Evolutionary conservation across 345 rosid species (phyloP).

Genomic region (Brassica nigra): DNA sequence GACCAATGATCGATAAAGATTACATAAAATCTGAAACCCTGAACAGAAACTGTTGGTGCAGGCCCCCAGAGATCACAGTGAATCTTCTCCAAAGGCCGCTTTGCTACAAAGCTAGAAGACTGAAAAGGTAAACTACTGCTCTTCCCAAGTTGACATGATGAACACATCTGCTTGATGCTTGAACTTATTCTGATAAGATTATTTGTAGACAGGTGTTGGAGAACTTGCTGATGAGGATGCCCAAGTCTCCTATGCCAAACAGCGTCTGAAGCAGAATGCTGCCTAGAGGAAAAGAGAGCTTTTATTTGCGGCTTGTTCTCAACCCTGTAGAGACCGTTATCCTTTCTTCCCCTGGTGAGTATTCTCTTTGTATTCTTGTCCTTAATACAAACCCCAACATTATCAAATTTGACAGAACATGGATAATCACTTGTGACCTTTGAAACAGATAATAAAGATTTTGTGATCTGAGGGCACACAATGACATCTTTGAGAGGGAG

Average conservation of each 20-base stretch:
- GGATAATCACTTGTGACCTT: neutral
- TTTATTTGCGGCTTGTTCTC: neutral
- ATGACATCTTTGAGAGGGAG: too few species aligned
- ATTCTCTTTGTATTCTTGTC: neutral
- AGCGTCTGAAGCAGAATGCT: neutral
- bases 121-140: neutral
- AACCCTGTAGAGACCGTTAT: neutral
- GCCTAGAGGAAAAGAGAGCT: neutral
- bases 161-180: neutral
- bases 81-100: neutral
- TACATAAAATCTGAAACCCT: neutral
- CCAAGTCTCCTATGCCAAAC: neutral
- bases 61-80: neutral
- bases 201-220: neutral
- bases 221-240: neutral
- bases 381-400: neutral
- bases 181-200: neutral
- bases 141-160: neutral
- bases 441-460: too few species aligned
- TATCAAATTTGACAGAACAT: neutral
- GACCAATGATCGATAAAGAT: neutral
- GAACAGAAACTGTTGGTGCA: neutral
- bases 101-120: neutral
- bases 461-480: too few species aligned
- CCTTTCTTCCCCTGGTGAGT: neutral